A percentile compares a stretch with the other conserved stretches of the same genome.
phyloP scores from a whole-genome alignment of 805 yeast genomes.

The Schwanniomyces sp. region DNA sequence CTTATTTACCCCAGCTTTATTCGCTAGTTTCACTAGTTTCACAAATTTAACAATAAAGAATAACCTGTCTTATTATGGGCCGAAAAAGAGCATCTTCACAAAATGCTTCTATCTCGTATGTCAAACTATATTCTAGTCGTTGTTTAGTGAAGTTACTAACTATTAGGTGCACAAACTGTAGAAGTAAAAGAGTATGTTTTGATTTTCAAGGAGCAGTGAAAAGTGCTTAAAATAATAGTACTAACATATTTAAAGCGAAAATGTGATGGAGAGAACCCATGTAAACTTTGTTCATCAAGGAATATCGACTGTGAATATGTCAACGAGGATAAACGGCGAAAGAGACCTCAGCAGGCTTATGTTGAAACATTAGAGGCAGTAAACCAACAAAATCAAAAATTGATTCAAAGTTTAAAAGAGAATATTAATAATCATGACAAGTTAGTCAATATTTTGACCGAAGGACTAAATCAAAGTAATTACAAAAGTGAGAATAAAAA shows the following conservation, averaged over 20 bases:
- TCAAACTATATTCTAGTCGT: not conserved
- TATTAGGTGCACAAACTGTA: constrained; percentile 1
- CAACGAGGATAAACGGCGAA: constrained; percentile 6
- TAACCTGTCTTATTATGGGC: not conserved
- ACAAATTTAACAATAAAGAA: not conserved
- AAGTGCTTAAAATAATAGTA: not conserved
- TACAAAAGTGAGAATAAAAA: not conserved
- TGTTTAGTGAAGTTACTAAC: not conserved
- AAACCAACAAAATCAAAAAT: not conserved
- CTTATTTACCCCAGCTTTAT: too few relatives aligned
- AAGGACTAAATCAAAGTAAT: not conserved
- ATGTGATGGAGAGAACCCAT: constrained; percentile 9
- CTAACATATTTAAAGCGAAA: constrained; percentile 3
- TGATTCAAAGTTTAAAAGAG: constrained; percentile 1
- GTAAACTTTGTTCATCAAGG: constrained; percentile 5
- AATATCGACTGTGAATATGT: constrained; percentile 5
- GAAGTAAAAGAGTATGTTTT: constrained; percentile 1
- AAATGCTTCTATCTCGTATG: not conserved
- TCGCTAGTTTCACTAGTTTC: too few relatives aligned
- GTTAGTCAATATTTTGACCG: not conserved
- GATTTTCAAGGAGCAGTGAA: not conserved
- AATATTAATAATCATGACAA: constrained; percentile 3
- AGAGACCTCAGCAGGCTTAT: constrained; percentile 5
- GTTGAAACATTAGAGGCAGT: constrained; percentile 7
- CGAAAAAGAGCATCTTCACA: not conserved